A percentile compares a stretch with the other conserved stretches of the same genome.
Evolutionary conservation across 1,284 basidiomycete species (phyloP).

Genomic region (Austroboletus novae-zelandiae): DNA sequence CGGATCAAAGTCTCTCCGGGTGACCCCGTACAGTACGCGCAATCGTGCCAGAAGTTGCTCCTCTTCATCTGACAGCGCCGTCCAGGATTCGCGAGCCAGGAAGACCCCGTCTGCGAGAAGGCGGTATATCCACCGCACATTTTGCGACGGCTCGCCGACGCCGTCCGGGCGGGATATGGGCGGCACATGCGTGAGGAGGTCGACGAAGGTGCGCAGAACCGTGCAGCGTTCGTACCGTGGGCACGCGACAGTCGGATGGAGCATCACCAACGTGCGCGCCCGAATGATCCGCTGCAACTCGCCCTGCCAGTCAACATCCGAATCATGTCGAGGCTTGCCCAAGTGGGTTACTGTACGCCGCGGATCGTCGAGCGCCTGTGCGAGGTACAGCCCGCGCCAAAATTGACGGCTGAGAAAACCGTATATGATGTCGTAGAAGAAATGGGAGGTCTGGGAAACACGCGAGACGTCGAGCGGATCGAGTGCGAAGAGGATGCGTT

Average conservation of each 20-base stretch:
- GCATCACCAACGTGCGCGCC: constrained; percentile 42
- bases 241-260: constrained; percentile 28
- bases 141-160: constrained; percentile 40
- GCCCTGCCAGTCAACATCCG: constrained; percentile 50
- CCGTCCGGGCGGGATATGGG: constrained; percentile 33
- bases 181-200: constrained; percentile 42
- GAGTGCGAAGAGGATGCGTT: constrained; percentile 48
- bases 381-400: constrained; percentile 63
- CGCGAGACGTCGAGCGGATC: constrained; percentile 57
- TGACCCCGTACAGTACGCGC: constrained; percentile 56
- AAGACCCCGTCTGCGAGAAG: constrained; percentile 43
- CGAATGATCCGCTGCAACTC: constrained; percentile 52
- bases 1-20: constrained; percentile 37
- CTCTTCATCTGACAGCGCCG: constrained; percentile 35
- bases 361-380: constrained; percentile 58
- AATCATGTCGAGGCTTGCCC: constrained; percentile 32
- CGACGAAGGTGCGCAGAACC: constrained; percentile 47
- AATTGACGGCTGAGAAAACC: constrained; percentile 43
- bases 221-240: constrained; percentile 40
- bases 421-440: constrained; percentile 47
- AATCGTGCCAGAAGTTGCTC: constrained; percentile 47
- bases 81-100: constrained; percentile 38
- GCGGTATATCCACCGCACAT: constrained; percentile 50
- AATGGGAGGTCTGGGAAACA: constrained; percentile 47
- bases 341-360: constrained; percentile 42